Conservation (phyloP, 192 early-diverging fungal genomes). For the Kappamyces sp. region DNA sequence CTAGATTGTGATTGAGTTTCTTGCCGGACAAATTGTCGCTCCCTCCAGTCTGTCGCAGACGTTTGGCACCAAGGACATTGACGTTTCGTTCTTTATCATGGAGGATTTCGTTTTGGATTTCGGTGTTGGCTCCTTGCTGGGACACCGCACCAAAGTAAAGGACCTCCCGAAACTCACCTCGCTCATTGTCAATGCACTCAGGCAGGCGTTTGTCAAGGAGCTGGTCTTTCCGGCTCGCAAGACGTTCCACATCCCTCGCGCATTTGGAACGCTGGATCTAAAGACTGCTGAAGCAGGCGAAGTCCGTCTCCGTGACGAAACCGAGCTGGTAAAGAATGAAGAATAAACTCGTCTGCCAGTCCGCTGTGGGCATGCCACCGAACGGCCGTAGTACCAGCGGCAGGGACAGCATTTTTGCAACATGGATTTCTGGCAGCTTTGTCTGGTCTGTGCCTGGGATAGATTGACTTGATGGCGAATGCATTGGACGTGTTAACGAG, state of each 20-base stretch:
- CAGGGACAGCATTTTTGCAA: no score
- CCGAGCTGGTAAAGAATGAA: no score
- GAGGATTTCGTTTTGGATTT: conserved; percentile 67
- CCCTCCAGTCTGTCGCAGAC: conserved; percentile 30
- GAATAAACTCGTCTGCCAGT: no score
- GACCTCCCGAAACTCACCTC: conserved; percentile 89
- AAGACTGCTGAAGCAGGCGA: background rate
- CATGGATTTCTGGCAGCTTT: no score
- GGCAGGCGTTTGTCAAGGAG: conserved; percentile 62
- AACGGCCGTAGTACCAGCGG: no score
- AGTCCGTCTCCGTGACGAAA: no score
- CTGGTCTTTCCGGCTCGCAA: conserved; percentile 72
- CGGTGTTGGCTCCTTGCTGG: conserved; percentile 82
- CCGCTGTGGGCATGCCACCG: no score
- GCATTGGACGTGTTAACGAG: no score
- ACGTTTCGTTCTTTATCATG: conserved; percentile 39
- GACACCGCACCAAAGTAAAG: conserved; percentile 95
- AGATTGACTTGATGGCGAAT: no score
- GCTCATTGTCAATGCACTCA: conserved; percentile 68
- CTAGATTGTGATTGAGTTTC: conserved; percentile 49
- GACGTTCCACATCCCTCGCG: conserved; percentile 53
- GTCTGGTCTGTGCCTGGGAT: no score
- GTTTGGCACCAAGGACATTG: conserved; percentile 26
- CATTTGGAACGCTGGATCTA: background rate
- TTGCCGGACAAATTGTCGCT: conserved; percentile 16